phyloP scores from a whole-genome alignment of 139 green algal genomes.

The Coccomyxa sp. region DNA sequence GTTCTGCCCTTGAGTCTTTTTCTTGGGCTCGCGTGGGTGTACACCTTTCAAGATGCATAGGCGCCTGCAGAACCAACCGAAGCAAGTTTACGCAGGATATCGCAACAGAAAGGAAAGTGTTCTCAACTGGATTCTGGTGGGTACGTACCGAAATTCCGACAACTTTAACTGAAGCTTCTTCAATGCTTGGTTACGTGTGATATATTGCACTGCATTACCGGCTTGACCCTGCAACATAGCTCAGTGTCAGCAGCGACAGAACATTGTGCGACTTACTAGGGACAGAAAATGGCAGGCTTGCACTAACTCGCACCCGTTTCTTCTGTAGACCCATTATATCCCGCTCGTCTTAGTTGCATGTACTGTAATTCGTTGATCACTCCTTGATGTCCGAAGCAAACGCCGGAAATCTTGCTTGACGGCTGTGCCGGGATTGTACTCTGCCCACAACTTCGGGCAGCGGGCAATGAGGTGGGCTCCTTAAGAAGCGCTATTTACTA shows the following conservation, averaged over 20 bases:
- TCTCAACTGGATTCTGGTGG: not conserved
- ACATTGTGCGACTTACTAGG: no score
- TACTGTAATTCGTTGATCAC: no score
- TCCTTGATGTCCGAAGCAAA: no score
- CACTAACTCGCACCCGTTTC: no score
- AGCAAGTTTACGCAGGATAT: not conserved
- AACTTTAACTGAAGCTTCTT: slow-evolving; percentile 95
- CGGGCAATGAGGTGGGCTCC: no score
- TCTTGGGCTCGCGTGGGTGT: slow-evolving; percentile 94
- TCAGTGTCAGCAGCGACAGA: not conserved
- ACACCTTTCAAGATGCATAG: slow-evolving; percentile 99
- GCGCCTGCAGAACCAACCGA: slow-evolving; percentile 48
- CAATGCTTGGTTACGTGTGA: slow-evolving; percentile 92
- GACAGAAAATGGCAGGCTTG: no score
- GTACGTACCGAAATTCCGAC: slow-evolving; percentile 81
- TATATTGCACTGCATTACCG: slow-evolving; percentile 83
- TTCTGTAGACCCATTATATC: no score
- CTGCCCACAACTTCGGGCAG: no score
- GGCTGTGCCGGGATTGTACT: no score
- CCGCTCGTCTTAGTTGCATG: no score
- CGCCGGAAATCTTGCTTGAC: no score
- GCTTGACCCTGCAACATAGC: slow-evolving; percentile 33
- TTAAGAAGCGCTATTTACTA: no score
- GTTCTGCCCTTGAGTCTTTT: slow-evolving; percentile 85
- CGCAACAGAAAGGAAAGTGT: not conserved